These are phyloP conservation scores for Sequoia sempervirens DNA, from an alignment of 75 land plant species.

Conservation along the genomic window DNA sequence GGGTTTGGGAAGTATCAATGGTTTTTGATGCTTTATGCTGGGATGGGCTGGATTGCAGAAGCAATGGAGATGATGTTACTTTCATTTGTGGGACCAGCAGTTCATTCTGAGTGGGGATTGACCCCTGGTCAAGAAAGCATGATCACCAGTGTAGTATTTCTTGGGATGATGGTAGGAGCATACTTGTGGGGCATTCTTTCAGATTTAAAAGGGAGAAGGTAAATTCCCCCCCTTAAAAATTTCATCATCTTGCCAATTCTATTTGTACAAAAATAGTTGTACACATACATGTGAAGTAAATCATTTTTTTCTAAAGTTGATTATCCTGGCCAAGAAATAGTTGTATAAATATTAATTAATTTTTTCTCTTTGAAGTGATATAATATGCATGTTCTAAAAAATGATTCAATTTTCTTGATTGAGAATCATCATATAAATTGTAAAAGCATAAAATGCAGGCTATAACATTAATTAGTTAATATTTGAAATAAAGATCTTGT, in stretches of 20 bases:
- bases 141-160: conserved; percentile 80
- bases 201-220: conserved; percentile 74
- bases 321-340: background rate
- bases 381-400: background rate
- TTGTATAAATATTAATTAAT: background rate
- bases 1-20: conserved; percentile 81
- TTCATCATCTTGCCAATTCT: background rate
- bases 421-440: background rate
- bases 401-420: background rate
- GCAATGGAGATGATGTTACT: conserved; percentile 99
- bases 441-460: background rate
- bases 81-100: conserved; percentile 87
- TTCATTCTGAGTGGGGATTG: conserved; percentile 63
- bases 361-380: background rate
- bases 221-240: background rate
- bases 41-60: conserved; percentile 82
- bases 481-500: background rate
- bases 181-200: conserved; percentile 83
- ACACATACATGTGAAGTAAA: background rate
- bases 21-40: conserved; percentile 73
- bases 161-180: conserved; percentile 83
- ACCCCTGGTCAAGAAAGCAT: conserved; percentile 63
- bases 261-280: background rate
- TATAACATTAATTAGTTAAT: background rate
- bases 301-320: background rate